Base-by-base conservation (phyloP, 441 rosid genomes). In the Eugenia klotzschiana region DNA sequence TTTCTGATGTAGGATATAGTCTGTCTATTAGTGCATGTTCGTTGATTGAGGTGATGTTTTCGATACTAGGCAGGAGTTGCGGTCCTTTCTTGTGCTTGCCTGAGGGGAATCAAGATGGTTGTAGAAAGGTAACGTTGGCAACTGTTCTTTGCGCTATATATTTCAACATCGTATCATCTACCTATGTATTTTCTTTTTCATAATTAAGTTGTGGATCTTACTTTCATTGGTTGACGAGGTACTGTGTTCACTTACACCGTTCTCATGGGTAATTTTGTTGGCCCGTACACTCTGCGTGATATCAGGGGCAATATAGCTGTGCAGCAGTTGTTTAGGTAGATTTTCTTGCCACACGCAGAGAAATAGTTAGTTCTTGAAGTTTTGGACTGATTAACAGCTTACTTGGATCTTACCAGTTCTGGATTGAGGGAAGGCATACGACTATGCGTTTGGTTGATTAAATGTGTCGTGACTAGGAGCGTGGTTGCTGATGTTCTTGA, bases 41-140 rank as follows among this genome's bases (percentile, higher is more conserved):
- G 46, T 81, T 57, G 23, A 46, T 33, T 25, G 6, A 57, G 83
- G 29, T 8, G 81, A 79, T 33, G 40, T 52, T 29, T 73, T 18
- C 23, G 55, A 41, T 83, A 37, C 37, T 29, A 83, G 81, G 84
- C 55, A 56, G 46, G 43, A 58, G 72, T n/a, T 22, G 55, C 12
- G 27, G 84, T 57, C 49, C 84, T 9, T 46, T 87, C 84, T 64
- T 72, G 80, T 82, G 86, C 57, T 82, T 84, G 83, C 81, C 86
- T 15, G 46, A 89, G 90, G 88, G 91, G 85, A 84, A 88, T 85
- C 90, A 87, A 79, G 87, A 46, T 69, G 85, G 79, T 85, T 82
- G 82, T 57, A 22, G 23, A 2, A 79, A 87, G 95, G 98, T 94
- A 89, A 51, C 51, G 60, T 80, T 27, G 27, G 51, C 43, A 80